Evolutionary conservation across 2,329 filamentous ascomycete genomes (phyloP).

Genomic region (Diplodia sapinea): DNA sequence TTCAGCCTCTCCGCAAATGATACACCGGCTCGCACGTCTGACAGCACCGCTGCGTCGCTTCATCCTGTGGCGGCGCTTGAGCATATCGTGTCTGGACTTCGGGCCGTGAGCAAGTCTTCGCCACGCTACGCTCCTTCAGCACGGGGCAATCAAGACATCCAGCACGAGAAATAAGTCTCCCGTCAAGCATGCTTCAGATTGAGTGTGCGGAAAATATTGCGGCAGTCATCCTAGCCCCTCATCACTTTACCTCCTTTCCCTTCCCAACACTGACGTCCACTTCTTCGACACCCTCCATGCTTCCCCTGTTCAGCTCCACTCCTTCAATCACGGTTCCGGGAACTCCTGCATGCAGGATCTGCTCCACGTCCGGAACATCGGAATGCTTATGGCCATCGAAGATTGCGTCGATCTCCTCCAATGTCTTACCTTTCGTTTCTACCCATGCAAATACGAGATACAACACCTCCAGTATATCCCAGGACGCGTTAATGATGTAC

Average conservation of each 20-base stretch:
- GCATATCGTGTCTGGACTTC: background rate
- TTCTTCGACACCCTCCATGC: conserved; percentile 9
- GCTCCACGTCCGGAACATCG: conserved; percentile 29
- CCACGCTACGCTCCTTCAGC: background rate
- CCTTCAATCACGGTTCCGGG: conserved; percentile 12
- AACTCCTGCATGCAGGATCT: background rate
- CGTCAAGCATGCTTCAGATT: background rate
- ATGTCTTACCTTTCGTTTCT: conserved; percentile 41
- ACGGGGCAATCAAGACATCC: background rate
- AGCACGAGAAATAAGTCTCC: background rate
- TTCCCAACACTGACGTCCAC: conserved; percentile 8
- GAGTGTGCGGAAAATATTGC: background rate
- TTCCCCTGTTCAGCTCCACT: background rate
- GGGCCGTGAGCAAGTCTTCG: background rate
- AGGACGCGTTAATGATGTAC: conserved; percentile 42
- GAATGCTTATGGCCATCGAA: conserved; percentile 37
- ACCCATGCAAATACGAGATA: conserved; percentile 40
- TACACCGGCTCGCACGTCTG: background rate
- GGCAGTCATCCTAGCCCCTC: too few species aligned
- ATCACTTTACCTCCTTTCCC: conserved; percentile 15
- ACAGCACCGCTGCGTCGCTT: background rate
- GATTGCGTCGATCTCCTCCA: conserved; percentile 40
- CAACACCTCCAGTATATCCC: conserved; percentile 39
- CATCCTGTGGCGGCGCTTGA: background rate
- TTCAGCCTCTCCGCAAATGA: background rate